Base-by-base conservation (phyloP, 495 filamentous ascomycete species). In the Penicillium arizonense region DNA sequence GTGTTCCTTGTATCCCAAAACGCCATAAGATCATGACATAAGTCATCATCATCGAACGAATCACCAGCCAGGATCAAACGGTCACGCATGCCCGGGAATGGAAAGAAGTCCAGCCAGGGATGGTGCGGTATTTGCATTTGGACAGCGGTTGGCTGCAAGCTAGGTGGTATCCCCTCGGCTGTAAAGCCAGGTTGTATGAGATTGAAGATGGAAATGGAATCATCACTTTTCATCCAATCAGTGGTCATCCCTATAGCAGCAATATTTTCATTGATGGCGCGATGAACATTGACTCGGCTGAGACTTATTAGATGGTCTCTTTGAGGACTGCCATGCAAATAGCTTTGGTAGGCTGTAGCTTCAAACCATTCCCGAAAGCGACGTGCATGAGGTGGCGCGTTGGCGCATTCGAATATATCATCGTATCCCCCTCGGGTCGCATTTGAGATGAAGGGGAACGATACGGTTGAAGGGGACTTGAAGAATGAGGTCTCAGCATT, bases 31-130 rank as follows among this genome's bases (percentile, higher is more conserved):
- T 67, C 64, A 45, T 54, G 50, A 38, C 64, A 67, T 5, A 67
- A 36, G 7, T 63, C 53, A 24, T 58, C 56, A 16, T 67, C 58
- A 39, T 67, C 58, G 33, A 57, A 53, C 5, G 32, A n/a, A 44
- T 62, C 56, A 5, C 34, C 43, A 11, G 54, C 59, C 9, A 47
- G 23, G 16, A 72, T 62, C 14, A 72, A 42, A 35, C 59, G 50
- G 39, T 72, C 69, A 16, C 69, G 52, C 56, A 65, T 55, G 11
- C 12, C 13, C 3, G 67, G 65, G 23, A 58, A 59, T 2, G 69
- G 67, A 33, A 72, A 61, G 21, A 64, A 62, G 39, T 72, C 69
- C 8, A 72, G 45, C 67, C 69, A 72, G 1, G 63, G 57, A 49
- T 67, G 61, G 34, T 72, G 67, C 1, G 56, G 59, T 39, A 64